Conservation (phyloP, 2,329 filamentous ascomycete species). For the Endothia cerciana region DNA sequence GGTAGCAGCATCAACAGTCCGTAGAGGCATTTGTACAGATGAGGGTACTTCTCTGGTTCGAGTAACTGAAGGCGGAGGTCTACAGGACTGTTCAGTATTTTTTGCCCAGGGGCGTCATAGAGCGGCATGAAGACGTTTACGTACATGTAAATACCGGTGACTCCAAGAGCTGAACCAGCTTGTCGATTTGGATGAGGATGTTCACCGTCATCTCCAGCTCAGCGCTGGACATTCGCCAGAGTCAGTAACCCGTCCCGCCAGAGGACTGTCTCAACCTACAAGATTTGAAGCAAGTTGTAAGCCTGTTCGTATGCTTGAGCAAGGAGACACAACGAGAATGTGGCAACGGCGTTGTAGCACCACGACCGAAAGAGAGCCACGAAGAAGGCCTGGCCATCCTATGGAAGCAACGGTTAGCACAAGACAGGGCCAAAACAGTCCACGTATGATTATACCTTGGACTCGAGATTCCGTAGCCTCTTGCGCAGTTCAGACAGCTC, state of each 20-base stretch:
- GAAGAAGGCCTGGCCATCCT: constrained; percentile 95
- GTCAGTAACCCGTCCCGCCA: constrained; percentile 32
- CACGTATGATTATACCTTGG: constrained; percentile 58
- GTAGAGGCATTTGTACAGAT: constrained; percentile 97
- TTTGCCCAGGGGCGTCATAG: neutral
- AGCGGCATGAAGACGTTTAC: constrained; percentile 36
- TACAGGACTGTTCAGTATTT: constrained; percentile 40
- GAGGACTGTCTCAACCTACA: constrained; percentile 56
- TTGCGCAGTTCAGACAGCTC: constrained; percentile 91
- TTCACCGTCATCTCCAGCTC: constrained; percentile 99
- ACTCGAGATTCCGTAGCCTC: constrained; percentile 86
- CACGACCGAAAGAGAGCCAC: constrained; percentile 93
- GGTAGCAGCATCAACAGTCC: constrained; percentile 97
- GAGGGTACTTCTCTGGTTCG: constrained; percentile 92
- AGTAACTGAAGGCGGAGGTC: constrained; percentile 92
- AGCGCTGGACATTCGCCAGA: constrained; percentile 58
- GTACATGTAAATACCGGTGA: constrained; percentile 96
- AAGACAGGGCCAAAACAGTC: neutral
- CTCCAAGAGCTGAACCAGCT: constrained; percentile 93
- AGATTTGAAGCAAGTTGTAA: constrained; percentile 93
- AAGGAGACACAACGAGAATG: constrained; percentile 91
- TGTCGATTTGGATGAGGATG: constrained; percentile 98
- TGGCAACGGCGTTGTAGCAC: constrained; percentile 98
- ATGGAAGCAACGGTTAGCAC: constrained; percentile 9
- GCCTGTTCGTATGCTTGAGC: constrained; percentile 98